These are phyloP conservation scores for Fragaria vesca DNA, from an alignment of 306 rosid genomes.

Conservation along the genomic window DNA sequence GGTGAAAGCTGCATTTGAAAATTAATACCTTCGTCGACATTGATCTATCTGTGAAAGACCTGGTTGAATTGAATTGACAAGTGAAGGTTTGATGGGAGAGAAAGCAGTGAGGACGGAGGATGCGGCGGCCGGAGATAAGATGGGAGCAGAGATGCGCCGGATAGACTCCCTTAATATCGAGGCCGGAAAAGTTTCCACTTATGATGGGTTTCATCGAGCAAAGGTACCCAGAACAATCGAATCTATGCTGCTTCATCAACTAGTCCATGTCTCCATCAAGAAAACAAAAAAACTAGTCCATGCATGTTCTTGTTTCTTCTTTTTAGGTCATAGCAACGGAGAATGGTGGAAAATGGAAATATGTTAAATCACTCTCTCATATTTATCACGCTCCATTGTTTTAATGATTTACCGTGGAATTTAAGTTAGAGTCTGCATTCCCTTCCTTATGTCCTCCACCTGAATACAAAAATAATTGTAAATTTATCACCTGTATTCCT, in stretches of 20 bases:
- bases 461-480: background rate
- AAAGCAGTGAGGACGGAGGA: constrained; percentile 1
- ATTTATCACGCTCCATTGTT: no score
- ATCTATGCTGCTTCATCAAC: background rate
- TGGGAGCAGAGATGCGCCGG: constrained; percentile 58
- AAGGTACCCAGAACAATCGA: constrained; percentile 24
- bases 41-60: background rate
- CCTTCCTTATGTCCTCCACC: no score
- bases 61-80: background rate
- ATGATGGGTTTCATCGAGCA: background rate
- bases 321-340: no score
- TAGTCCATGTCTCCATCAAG: background rate
- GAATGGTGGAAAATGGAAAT: no score
- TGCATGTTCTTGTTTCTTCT: no score
- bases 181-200: constrained; percentile 64
- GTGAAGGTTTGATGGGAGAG: background rate
- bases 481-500: background rate
- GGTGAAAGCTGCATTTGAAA: background rate
- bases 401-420: no score
- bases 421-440: no score
- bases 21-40: background rate
- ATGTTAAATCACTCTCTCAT: no score
- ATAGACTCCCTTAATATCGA: constrained; percentile 71
- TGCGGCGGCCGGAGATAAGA: background rate
- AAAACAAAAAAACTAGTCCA: no score